phyloP scores from a whole-genome alignment of 2,329 filamentous ascomycete genomes.

The Fusarium nelsonii region DNA sequence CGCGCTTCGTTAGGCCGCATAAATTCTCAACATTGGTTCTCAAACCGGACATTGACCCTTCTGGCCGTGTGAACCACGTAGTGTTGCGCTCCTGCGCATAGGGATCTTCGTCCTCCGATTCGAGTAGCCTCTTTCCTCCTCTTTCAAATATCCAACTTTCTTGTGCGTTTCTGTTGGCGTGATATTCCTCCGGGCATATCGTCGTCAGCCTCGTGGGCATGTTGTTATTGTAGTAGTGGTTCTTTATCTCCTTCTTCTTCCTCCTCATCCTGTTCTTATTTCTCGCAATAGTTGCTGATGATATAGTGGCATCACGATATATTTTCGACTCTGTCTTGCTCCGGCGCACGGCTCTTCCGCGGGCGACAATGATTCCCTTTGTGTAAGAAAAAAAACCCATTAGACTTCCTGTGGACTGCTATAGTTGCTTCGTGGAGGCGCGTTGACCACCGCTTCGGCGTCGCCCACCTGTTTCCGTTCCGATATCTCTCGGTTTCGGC shows the following conservation, averaged over 20 bases:
- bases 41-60: constrained; percentile 22
- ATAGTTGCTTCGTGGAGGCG: constrained; percentile 54
- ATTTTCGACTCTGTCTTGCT: constrained; percentile 40
- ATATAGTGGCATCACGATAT: constrained; percentile 31
- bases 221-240: neutral
- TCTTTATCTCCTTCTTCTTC: constrained; percentile 4
- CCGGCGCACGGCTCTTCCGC: constrained; percentile 42
- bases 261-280: constrained; percentile 22
- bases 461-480: constrained; percentile 93
- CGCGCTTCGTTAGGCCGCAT: constrained; percentile 35
- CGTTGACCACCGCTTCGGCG: constrained; percentile 79
- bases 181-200: constrained; percentile 38
- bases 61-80: constrained; percentile 26
- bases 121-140: constrained; percentile 38
- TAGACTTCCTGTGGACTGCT: constrained; percentile 49
- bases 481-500: constrained; percentile 75
- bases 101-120: constrained; percentile 21
- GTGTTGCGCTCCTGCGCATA: constrained; percentile 8
- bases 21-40: constrained; percentile 22
- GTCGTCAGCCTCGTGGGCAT: constrained; percentile 20
- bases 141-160: constrained; percentile 43
- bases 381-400: constrained; percentile 44
- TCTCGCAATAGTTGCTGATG: constrained; percentile 29
- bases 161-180: constrained; percentile 38
- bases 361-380: constrained; percentile 44